Evolutionary conservation across 2,329 filamentous ascomycete species (phyloP).

Genomic region (Phoma herbarum): DNA sequence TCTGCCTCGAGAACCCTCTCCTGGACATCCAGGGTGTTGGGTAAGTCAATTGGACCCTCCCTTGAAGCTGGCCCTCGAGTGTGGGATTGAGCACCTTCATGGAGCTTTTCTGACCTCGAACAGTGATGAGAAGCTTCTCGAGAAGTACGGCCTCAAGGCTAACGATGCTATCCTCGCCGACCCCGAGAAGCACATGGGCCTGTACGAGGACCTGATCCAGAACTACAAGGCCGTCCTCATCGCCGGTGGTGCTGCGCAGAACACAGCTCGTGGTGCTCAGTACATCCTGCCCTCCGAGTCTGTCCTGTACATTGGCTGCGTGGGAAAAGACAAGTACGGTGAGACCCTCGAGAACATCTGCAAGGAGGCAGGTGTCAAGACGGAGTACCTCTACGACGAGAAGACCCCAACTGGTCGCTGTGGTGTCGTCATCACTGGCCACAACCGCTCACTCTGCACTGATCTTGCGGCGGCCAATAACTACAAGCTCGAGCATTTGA

Average conservation of each 20-base stretch:
- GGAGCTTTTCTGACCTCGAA: slow-evolving; percentile 35
- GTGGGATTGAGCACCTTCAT: slow-evolving; percentile 23
- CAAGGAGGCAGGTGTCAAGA: slow-evolving; percentile 85
- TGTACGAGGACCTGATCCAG: slow-evolving; percentile 93
- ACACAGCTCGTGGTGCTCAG: slow-evolving; percentile 93
- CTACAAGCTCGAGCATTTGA: slow-evolving; percentile 94
- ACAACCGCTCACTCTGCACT: slow-evolving; percentile 94
- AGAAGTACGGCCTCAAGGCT: slow-evolving; percentile 92
- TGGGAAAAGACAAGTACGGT: slow-evolving; percentile 95
- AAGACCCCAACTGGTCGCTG: slow-evolving; percentile 88
- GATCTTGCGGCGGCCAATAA: slow-evolving; percentile 96
- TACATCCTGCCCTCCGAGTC: slow-evolving; percentile 92
- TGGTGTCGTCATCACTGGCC: slow-evolving; percentile 94
- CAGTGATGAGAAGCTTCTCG: slow-evolving; percentile 82
- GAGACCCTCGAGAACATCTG: slow-evolving; percentile 87
- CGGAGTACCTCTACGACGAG: slow-evolving; percentile 93
- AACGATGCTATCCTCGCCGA: slow-evolving; percentile 98
- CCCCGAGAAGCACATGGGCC: slow-evolving; percentile 78
- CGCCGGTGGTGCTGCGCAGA: slow-evolving; percentile 95
- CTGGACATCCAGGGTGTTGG: slow-evolving; percentile 91
- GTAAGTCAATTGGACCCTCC: slow-evolving; percentile 53
- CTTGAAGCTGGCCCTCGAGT: not conserved
- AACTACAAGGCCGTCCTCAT: slow-evolving; percentile 94
- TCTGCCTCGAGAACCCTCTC: slow-evolving; percentile 96
- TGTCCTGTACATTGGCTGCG: slow-evolving; percentile 91